A percentile compares a stretch with the other conserved stretches of the same genome.
Evolutionary conservation across 78 protist genomes (phyloP).

Genomic region (Pigoraptor vietnamica): DNA sequence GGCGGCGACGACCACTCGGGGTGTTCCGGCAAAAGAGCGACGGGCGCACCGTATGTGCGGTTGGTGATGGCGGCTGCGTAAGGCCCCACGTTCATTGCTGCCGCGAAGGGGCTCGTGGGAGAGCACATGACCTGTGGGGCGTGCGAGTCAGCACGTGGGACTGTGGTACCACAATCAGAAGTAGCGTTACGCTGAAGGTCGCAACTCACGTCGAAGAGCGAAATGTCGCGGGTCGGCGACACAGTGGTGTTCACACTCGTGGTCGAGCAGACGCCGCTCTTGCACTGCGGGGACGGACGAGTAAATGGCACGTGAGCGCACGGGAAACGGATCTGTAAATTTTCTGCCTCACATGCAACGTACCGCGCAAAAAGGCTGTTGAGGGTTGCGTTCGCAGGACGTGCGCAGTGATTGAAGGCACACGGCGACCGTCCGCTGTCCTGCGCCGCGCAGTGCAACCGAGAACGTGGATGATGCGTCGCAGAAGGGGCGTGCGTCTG

Average conservation of each 20-base stretch:
- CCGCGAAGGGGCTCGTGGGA: not conserved
- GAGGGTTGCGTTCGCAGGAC: not conserved
- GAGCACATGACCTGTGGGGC: not conserved
- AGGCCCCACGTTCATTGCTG: not conserved
- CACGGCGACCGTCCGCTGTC: not conserved
- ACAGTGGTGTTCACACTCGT: not conserved
- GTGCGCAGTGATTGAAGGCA: not conserved
- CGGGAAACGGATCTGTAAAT: not conserved
- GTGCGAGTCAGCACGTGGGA: not conserved
- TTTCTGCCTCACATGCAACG: too few species aligned
- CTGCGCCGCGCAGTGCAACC: not conserved
- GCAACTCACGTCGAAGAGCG: not conserved
- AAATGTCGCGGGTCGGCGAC: not conserved
- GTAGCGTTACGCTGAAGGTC: too few species aligned
- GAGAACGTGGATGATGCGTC: not conserved
- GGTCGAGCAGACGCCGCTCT: not conserved
- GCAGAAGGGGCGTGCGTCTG: not conserved
- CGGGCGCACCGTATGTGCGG: not conserved
- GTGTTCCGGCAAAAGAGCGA: not conserved
- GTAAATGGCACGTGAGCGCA: not conserved
- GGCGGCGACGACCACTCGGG: not conserved
- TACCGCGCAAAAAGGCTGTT: not conserved
- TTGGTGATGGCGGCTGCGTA: not conserved
- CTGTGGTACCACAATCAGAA: too few species aligned
- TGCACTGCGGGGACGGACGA: not conserved